Base-by-base conservation (phyloP, 129 eudicot species). In the Flaveria trinervia region DNA sequence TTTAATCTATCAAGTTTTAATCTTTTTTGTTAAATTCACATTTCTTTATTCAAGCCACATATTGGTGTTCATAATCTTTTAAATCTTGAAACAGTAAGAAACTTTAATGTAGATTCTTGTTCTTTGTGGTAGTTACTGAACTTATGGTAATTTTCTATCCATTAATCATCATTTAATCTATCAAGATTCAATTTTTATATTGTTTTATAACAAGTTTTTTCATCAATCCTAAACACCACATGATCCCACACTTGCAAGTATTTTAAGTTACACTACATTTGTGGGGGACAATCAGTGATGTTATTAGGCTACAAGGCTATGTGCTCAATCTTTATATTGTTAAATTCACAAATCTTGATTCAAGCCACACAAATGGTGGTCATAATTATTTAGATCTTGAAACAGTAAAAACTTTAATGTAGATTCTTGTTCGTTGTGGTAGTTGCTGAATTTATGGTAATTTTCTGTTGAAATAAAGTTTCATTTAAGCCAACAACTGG, bases 71-170 rank as follows among this genome's bases (percentile, higher is more conserved):
- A 77, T 52, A 22, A n/a, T 23, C 23, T 41, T 23, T 44, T 68
- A 28, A 77, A 55, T 68, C 45, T 68, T 77, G 74, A 54, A 77
- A 49, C 43, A 55, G 50, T 45, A 68, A 23, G 60, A 44, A 68
- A 51, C 65, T 76, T 76, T 65, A 14, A 65, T 76, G 26, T 14
- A 22, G 73, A 43, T 75, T 64, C 65, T 59, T 26, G 65, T 62
- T 28, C 44, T 11, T 30, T 62, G 41, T 59, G 65, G 36, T 59
- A 59, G 65, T 22, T 59, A 30, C 65, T 59, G 68, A 64, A 30
- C 7, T 64, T 64, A 64, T 64, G 68, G 68, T 30, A 0, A 30
- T 64, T 64, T 17, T 20, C 49, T 20, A n/a, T 52, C 55, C 46
- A 16, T 52, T 59, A 9, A 7, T 70, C 17, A 48, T 33, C 39